Conservation (phyloP, 176 grass and related monocot genomes). For the Thinopyrum elongatum region DNA sequence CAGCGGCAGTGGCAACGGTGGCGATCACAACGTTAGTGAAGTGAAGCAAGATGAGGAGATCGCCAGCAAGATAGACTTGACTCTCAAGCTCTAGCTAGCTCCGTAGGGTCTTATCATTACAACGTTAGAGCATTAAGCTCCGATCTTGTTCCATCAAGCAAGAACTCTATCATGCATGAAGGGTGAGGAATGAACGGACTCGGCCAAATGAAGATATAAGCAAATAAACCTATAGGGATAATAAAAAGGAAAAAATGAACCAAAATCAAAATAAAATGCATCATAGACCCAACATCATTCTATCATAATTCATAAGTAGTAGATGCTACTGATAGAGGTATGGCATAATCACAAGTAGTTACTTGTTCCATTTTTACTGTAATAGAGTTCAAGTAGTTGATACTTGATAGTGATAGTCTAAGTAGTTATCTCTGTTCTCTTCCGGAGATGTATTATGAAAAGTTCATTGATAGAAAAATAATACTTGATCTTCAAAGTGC, state of each 20-base stretch:
- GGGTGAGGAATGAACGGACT: not conserved
- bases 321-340: too few relatives aligned
- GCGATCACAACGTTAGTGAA: not conserved
- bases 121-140: not conserved
- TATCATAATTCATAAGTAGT: too few relatives aligned
- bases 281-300: too few relatives aligned
- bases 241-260: not conserved
- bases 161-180: not conserved
- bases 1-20: not conserved
- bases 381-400: too few relatives aligned
- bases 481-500: too few relatives aligned
- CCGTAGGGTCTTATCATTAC: not conserved
- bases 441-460: too few relatives aligned
- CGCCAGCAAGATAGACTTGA: slow-evolving; percentile 33
- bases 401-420: too few relatives aligned
- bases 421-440: too few relatives aligned
- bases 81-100: slow-evolving; percentile 41
- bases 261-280: too few relatives aligned
- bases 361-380: too few relatives aligned
- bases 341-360: too few relatives aligned
- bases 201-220: slow-evolving; percentile 10
- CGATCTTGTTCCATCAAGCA: not conserved
- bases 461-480: too few relatives aligned
- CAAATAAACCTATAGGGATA: not conserved
- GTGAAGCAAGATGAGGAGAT: slow-evolving; percentile 1